Conservation (phyloP, 129 eudicot species). For the Escallonia rubra region DNA sequence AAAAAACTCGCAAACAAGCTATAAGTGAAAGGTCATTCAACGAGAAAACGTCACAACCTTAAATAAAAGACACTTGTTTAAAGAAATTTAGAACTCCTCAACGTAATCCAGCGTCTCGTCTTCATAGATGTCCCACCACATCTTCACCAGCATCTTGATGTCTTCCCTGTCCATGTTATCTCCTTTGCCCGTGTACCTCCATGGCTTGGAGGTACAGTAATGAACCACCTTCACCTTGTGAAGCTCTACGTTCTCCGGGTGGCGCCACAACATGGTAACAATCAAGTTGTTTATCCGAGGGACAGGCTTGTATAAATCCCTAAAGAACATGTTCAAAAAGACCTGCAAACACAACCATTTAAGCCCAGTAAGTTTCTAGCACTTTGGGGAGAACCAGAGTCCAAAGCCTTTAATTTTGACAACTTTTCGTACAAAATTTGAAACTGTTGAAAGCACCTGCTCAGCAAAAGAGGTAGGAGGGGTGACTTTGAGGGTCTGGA, state of each 20-base stretch:
- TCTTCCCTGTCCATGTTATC: slow-evolving; percentile 34
- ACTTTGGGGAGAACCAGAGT: too few species aligned
- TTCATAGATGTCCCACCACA: slow-evolving; percentile 33
- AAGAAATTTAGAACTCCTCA: too few species aligned
- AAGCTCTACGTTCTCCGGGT: slow-evolving; percentile 26
- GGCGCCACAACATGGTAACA: slow-evolving; percentile 35
- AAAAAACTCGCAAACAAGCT: too few species aligned
- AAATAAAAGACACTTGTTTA: too few species aligned
- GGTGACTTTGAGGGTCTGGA: slow-evolving; percentile 21
- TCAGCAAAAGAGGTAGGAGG: slow-evolving; percentile 38
- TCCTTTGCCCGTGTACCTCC: slow-evolving; percentile 30
- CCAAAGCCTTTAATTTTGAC: too few species aligned
- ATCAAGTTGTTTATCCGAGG: slow-evolving; percentile 24
- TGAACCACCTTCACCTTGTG: slow-evolving; percentile 31
- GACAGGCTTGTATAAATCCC: slow-evolving; percentile 17
- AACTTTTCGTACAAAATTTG: not conserved
- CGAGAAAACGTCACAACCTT: too few species aligned
- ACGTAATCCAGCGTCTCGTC: slow-evolving; percentile 17
- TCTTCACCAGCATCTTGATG: slow-evolving; percentile 19
- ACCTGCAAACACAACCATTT: slow-evolving; percentile 12
- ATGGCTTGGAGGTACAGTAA: slow-evolving; percentile 37
- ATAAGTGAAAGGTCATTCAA: too few species aligned
- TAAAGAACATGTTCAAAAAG: slow-evolving; percentile 30
- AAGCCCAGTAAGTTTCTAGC: not conserved
- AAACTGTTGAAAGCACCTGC: slow-evolving; percentile 17